Percentiles rank a stretch among this genome's conserved stretches.
These are phyloP conservation scores for Malus asiatica DNA, from an alignment of 306 rosid species.

Conservation along the genomic window DNA sequence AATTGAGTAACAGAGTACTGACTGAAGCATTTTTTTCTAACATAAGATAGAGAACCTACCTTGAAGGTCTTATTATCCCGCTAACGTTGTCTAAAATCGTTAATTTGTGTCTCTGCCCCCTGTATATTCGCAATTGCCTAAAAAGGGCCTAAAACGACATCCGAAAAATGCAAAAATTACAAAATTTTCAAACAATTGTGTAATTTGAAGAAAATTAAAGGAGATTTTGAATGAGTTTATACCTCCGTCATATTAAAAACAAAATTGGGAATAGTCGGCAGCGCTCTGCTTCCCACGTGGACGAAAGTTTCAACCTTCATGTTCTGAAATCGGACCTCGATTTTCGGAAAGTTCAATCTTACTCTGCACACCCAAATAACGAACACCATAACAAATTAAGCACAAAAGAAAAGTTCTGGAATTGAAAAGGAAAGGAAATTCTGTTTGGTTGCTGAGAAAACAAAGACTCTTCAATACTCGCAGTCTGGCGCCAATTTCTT, in stretches of 20 bases:
- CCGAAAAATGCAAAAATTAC: background rate
- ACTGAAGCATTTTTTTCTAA: background rate
- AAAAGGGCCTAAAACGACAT: conserved; percentile 45
- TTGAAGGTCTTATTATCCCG: conserved; percentile 87
- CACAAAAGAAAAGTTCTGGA: background rate
- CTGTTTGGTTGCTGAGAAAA: background rate
- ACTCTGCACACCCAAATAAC: conserved; percentile 42
- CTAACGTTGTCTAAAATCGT: conserved; percentile 68
- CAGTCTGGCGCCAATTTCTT: conserved; percentile 2
- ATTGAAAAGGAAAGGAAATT: background rate
- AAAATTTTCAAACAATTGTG: background rate
- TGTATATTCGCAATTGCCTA: conserved; percentile 49
- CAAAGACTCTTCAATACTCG: background rate
- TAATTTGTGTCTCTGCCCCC: conserved; percentile 64
- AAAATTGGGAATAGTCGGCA: conserved; percentile 92
- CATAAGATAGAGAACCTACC: conserved; percentile 23
- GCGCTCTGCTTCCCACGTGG: conserved; percentile 91
- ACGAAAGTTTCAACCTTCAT: conserved; percentile 76
- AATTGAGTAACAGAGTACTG: background rate
- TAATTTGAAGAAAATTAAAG: background rate
- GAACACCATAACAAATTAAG: background rate
- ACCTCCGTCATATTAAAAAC: conserved; percentile 87
- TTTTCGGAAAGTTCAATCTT: conserved; percentile 74
- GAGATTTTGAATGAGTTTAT: background rate
- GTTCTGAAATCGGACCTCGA: conserved; percentile 83